Evolutionary conservation across 179 eudicot genomes (phyloP).

Genomic region (Beta lomatogona): DNA sequence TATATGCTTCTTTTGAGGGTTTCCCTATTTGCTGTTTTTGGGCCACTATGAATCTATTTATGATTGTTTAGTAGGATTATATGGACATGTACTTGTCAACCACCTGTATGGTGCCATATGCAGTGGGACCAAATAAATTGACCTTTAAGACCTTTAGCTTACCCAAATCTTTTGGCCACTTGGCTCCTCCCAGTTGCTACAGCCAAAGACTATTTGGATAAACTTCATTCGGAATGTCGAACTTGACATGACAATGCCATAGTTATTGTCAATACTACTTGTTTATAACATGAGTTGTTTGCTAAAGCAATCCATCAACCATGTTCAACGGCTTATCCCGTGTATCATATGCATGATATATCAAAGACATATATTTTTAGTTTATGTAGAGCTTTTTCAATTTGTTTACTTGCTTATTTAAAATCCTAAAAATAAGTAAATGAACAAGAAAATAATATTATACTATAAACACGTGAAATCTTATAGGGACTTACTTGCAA

Average conservation of each 20-base stretch:
- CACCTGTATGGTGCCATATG: conserved; percentile 13
- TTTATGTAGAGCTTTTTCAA: too few relatives aligned
- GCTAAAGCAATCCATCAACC: not conserved
- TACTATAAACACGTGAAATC: too few relatives aligned
- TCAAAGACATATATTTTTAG: too few relatives aligned
- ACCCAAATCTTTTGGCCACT: not conserved
- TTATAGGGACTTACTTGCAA: too few relatives aligned
- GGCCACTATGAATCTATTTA: not conserved
- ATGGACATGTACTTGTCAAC: conserved; percentile 9
- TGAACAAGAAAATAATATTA: too few relatives aligned
- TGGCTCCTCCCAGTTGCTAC: conserved; percentile 13
- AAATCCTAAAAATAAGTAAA: too few relatives aligned
- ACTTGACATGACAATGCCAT: not conserved
- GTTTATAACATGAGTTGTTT: not conserved
- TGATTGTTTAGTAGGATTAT: not conserved
- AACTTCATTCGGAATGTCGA: not conserved
- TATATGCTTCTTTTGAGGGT: not conserved
- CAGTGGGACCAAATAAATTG: not conserved
- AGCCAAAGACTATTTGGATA: not conserved
- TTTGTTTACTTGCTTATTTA: too few relatives aligned
- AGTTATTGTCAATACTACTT: too few relatives aligned
- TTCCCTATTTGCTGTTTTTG: not conserved
- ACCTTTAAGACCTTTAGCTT: not conserved
- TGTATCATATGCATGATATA: too few relatives aligned
- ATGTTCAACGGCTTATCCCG: not conserved